Base-by-base conservation (phyloP, 176 grass and related monocot genomes). In the Carex cristatella region DNA sequence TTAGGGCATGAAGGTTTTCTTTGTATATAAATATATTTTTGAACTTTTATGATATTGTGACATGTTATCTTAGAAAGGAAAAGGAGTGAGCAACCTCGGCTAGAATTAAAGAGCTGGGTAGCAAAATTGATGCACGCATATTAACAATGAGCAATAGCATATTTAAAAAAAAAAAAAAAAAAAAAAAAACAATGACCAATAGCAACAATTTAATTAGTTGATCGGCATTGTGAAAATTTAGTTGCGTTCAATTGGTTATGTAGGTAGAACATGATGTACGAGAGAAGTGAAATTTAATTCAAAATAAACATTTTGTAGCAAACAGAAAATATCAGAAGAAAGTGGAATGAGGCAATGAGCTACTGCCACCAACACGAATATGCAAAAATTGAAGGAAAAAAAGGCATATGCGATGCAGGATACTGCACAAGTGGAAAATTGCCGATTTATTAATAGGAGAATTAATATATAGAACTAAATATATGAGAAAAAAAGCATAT, bases 1-100 rank as follows among this genome's bases (percentile, higher is more conserved):
- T 19, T 75, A 53, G 10, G 70, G 8, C 51, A 13, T 27, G 4
- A 10, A 51, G 40, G 9, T 48, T 75, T 76, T 76, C 46, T 23
- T 54, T 54, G 46, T 76, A 76, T 76, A 54, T 76, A 75, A 53
- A 44, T 72, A 23, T 54, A 30, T 31, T 75, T 75, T 75, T 75
- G 10, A 53, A 74, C 18, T 18, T 40, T 6, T 75, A 14, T 51
- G 71, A 53, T 71, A 7, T 71, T 71, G 35, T 35, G 31, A 35
- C 31, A 65, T 32, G 62, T 4, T 31, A 65, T 11, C 62, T 65
- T 64, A 64, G 58, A 64, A 30, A 64, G 23, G 61, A 28, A 44
- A 7, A 44, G 42, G 19, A 19, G 4, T 0, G 61, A 27, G 61
- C 61, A 63, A 28, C 19, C 60, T 23, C 61, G 27, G 61, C n/a